Conservation (phyloP, 257 asterid genomes). For the Solanum verrucosum region DNA sequence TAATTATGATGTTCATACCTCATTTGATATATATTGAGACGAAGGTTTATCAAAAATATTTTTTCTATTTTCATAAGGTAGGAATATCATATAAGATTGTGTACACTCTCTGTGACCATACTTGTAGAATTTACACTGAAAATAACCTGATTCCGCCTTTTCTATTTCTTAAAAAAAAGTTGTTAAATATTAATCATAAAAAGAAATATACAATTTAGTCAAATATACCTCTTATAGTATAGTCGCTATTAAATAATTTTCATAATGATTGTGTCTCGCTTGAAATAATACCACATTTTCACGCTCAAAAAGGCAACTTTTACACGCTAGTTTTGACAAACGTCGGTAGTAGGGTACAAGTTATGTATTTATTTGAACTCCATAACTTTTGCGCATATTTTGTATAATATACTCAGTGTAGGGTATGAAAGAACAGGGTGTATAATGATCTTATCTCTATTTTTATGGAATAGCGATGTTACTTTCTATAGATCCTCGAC, state of each 20-base stretch:
- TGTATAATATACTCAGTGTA: background rate
- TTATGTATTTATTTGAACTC: background rate
- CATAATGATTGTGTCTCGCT: background rate
- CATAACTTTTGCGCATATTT: too few species aligned
- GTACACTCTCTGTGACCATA: background rate
- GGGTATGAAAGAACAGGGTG: too few species aligned
- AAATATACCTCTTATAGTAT: background rate
- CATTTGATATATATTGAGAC: background rate
- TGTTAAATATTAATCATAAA: background rate
- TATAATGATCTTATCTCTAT: too few species aligned
- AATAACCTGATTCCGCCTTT: background rate
- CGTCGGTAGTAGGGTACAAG: background rate
- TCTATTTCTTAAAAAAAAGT: background rate
- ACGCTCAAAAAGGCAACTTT: background rate
- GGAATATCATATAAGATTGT: background rate
- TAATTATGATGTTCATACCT: background rate
- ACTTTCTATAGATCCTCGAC: too few species aligned
- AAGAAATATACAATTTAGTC: background rate
- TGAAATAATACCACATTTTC: background rate
- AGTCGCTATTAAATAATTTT: background rate
- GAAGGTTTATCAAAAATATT: accelerated
- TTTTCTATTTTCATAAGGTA: background rate
- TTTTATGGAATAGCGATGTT: background rate
- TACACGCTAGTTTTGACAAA: background rate
- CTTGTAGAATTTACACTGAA: background rate